Evolutionary conservation across 1,284 basidiomycete species (phyloP), one percentile per base, ranked within the genome.

Genomic region (Tilletia walkeri): DNA sequence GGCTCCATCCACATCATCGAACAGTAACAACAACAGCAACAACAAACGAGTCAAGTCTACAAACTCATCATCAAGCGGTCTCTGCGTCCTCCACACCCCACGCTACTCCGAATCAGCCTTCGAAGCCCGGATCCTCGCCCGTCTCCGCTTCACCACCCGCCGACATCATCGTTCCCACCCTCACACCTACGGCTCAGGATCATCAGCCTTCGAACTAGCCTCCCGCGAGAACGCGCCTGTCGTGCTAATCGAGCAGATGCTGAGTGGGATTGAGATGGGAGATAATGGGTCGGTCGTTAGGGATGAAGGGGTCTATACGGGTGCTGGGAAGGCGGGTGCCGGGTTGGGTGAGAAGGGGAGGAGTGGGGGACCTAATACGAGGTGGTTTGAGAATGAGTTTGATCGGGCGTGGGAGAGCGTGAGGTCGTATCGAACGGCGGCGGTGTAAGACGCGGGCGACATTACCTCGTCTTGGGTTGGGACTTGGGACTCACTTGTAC

Each of bases 61-160:
- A 1, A 7, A 14, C 14, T 45, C 41, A 36, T 5, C 5, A 2
- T 0, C 3, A 4, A 14, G n/a, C 59, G 34, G 92, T 0, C 86
- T 97, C 3, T 88, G 87, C 4, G 92, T 97, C 53, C 87, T 98
- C 0, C 92, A 95, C 82, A 93, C 91, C 0, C 92, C 94, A 89
- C 67, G 73, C 10, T 82, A 76, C 70, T 74, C 71, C 50, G 76
- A 78, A 41, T 71, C 68, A 4, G 74, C 73, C 9, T 75, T 83
- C 30, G 74, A 76, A 36, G 70, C 70, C 12, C 73, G 80, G 47
- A 69, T 79, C 16, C 20, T 80, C 66, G n/a, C 1, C 9, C 61
- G 24, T 41, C 47, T 41, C 10, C 59, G 65, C 2, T 34, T 36
- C n/a, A 36, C 9, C 30, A 24, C 41, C 12, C 45, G 3, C 7